These are phyloP conservation scores for Thalassiosira mediterranea DNA, from an alignment of 352 stramenopile species.

Conservation along the genomic window DNA sequence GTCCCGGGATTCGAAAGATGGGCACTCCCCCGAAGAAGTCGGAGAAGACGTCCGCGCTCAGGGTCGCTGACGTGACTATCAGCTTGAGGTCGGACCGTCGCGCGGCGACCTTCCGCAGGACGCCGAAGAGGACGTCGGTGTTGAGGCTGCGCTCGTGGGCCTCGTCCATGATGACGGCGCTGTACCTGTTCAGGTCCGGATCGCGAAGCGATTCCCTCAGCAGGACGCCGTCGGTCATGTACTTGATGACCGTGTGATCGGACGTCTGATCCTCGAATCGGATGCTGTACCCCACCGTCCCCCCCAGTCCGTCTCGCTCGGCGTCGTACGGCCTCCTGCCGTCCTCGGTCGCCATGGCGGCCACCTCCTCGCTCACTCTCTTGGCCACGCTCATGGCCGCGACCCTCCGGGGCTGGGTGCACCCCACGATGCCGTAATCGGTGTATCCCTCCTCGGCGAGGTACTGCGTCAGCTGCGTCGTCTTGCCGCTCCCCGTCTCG, in stretches of 20 bases:
- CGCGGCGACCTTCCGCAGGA: constrained; percentile 86
- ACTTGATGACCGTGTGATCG: constrained; percentile 97
- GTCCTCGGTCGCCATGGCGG: constrained; percentile 88
- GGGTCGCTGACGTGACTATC: constrained; percentile 93
- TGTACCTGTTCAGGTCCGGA: constrained; percentile 92
- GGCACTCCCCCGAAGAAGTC: constrained; percentile 96
- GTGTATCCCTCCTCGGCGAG: constrained; percentile 80
- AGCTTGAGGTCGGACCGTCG: constrained; percentile 86
- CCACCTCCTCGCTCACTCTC: constrained; percentile 97
- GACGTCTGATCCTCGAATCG: constrained; percentile 92
- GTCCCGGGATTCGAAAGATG: constrained; percentile 92
- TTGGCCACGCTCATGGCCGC: constrained; percentile 98
- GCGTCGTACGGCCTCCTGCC: constrained; percentile 45
- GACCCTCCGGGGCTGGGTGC: constrained; percentile 97
- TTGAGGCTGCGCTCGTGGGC: constrained; percentile 97
- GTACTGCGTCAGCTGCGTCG: constrained; percentile 96
- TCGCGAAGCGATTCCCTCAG: constrained; percentile 97
- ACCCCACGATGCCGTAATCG: constrained; percentile 82
- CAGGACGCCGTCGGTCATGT: constrained; percentile 99
- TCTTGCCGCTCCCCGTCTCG: constrained; percentile 96
- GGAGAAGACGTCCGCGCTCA: constrained; percentile 97
- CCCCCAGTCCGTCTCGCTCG: constrained; percentile 75
- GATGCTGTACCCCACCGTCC: constrained; percentile 89
- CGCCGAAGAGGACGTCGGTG: constrained; percentile 97
- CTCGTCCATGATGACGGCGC: constrained; percentile 96